Percentiles rank a stretch among this genome's conserved stretches.
Evolutionary conservation across 257 asterid genomes (phyloP).

Genomic region (Scutellaria minor): DNA sequence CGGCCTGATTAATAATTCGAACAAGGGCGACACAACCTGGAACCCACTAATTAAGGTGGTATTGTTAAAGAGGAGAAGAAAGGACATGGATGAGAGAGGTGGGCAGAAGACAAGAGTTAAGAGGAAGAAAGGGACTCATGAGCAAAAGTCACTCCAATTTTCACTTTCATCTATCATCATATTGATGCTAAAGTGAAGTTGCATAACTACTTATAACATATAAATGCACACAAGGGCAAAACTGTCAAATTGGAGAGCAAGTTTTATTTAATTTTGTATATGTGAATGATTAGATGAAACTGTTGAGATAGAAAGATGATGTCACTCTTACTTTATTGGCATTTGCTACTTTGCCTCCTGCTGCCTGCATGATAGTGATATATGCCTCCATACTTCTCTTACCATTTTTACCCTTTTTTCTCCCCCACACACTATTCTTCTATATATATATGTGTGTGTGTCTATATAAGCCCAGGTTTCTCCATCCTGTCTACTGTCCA

Average conservation of each 20-base stretch:
- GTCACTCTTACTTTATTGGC: constrained; percentile 49
- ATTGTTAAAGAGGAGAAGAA: constrained; percentile 10
- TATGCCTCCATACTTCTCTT: constrained; percentile 13
- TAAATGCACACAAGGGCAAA: not conserved
- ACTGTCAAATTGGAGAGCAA: constrained; percentile 8
- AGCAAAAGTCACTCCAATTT: constrained; percentile 16
- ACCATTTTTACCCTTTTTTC: constrained; percentile 21
- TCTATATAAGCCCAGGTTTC: constrained; percentile 16
- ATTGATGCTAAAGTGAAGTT: constrained; percentile 12
- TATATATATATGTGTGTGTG: too few relatives aligned
- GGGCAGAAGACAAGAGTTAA: constrained; percentile 28
- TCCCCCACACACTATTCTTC: not conserved
- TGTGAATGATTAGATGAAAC: constrained; percentile 44
- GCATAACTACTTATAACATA: not conserved
- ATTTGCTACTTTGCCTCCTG: constrained; percentile 47
- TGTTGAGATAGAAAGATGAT: constrained; percentile 49
- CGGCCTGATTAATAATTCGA: too few relatives aligned
- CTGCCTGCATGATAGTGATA: constrained; percentile 48
- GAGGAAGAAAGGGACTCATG: constrained; percentile 34
- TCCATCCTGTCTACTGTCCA: not conserved
- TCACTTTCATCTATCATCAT: constrained; percentile 3
- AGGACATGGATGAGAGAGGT: constrained; percentile 34
- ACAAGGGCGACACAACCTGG: not conserved
- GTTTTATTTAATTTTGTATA: not conserved
- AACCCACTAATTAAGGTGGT: constrained; percentile 30